These are phyloP conservation scores for Alternaria hordeiaustralica DNA, from an alignment of 2,329 filamentous ascomycete species.

Conservation along the genomic window DNA sequence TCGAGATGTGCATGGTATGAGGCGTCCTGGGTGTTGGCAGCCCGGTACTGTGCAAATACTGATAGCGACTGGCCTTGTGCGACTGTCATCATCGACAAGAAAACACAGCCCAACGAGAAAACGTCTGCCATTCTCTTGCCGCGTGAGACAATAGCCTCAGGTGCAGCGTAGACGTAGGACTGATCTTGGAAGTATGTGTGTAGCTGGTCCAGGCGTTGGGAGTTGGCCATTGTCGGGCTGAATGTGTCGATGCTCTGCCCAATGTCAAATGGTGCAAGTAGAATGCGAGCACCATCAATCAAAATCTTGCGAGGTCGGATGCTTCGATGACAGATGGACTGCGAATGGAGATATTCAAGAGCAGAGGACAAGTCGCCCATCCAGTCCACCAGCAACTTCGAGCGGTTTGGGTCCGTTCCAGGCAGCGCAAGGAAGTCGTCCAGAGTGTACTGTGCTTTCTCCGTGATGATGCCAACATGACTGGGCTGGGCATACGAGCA, in stretches of 20 bases:
- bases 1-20: conserved; percentile 51
- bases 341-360: conserved; percentile 47
- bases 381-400: conserved; percentile 48
- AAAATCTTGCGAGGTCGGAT: conserved; percentile 51
- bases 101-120: conserved; percentile 50
- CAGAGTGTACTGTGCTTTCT: conserved; percentile 44
- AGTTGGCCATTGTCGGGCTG: conserved; percentile 36
- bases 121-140: conserved; percentile 49
- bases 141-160: conserved; percentile 46
- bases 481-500: conserved; percentile 49
- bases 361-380: conserved; percentile 50
- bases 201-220: conserved; percentile 40
- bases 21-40: conserved; percentile 43
- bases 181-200: conserved; percentile 43
- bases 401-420: conserved; percentile 36
- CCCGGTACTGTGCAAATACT: conserved; percentile 44
- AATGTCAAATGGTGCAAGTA: conserved; percentile 48
- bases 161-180: conserved; percentile 48
- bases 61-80: conserved; percentile 45
- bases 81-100: conserved; percentile 49
- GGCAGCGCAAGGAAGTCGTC: conserved; percentile 47
- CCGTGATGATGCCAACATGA: conserved; percentile 44
- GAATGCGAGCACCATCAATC: conserved; percentile 43
- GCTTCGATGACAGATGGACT: conserved; percentile 45
- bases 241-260: conserved; percentile 34